phyloP scores from a whole-genome alignment of 768 basidiomycete species.

The Mycena indigotica region DNA sequence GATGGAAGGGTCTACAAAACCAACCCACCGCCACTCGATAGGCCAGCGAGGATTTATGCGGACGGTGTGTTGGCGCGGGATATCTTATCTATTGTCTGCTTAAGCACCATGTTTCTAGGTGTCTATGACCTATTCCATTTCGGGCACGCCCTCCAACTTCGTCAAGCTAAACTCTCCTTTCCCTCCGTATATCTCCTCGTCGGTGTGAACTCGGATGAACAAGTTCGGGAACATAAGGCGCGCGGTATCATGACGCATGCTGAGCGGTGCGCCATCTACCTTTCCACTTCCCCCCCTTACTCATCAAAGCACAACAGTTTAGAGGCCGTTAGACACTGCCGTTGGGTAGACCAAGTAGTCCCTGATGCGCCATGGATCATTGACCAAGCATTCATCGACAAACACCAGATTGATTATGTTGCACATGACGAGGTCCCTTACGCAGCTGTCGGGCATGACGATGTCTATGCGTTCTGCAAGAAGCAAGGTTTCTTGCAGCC shows the following conservation, averaged over 20 bases:
- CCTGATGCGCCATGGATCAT: slow-evolving; percentile 92
- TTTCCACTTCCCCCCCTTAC: slow-evolving; percentile 1
- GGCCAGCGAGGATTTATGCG: slow-evolving; percentile 89
- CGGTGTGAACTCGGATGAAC: slow-evolving; percentile 90
- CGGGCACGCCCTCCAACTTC: slow-evolving; percentile 94
- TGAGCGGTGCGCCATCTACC: slow-evolving; percentile 60
- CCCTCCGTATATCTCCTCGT: slow-evolving; percentile 87
- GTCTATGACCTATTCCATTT: slow-evolving; percentile 99
- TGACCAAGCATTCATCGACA: slow-evolving; percentile 77
- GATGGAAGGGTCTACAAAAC: slow-evolving; percentile 73
- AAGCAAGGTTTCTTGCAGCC: slow-evolving; percentile 62
- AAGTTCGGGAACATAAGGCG: slow-evolving; percentile 78
- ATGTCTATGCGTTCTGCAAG: slow-evolving; percentile 86
- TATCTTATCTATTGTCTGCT: no score
- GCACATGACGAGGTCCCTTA: slow-evolving; percentile 96
- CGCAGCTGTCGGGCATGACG: slow-evolving; percentile 72
- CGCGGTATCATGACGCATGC: slow-evolving; percentile 84
- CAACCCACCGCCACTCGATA: slow-evolving; percentile 75
- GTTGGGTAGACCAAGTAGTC: slow-evolving; percentile 95
- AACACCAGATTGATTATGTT: slow-evolving; percentile 91
- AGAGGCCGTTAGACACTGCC: slow-evolving; percentile 92
- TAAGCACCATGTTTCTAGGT: no score
- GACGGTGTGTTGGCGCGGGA: slow-evolving; percentile 76
- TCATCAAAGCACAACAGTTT: slow-evolving; percentile 48
- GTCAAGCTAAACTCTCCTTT: slow-evolving; percentile 95